Percentiles rank a stretch among this genome's conserved stretches.
phyloP scores from a whole-genome alignment of 495 filamentous ascomycete genomes.

The Lentithecium fluviatile region DNA sequence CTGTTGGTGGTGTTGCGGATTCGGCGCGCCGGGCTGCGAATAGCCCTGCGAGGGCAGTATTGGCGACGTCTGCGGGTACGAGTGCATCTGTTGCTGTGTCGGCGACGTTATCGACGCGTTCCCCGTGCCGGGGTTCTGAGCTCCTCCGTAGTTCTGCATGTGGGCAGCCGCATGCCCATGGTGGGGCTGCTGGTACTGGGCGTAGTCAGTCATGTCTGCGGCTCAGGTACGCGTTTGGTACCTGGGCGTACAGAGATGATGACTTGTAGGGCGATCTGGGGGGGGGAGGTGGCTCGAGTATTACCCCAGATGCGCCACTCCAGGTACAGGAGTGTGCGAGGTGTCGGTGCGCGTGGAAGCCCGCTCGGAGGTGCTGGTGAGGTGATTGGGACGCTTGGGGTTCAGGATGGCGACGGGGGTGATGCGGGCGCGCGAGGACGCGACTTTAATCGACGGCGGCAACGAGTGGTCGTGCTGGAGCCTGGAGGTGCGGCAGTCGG shows the following conservation, averaged over 20 bases:
- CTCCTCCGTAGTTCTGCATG: constrained; percentile 51
- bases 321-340: constrained; percentile 18
- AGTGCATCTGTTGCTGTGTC: constrained; percentile 54
- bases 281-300: constrained; percentile 26
- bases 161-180: constrained; percentile 54
- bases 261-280: constrained; percentile 27
- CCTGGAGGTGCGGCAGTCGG: constrained; percentile 29
- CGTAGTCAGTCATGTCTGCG: constrained; percentile 64
- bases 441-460: constrained; percentile 16
- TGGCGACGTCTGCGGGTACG: constrained; percentile 57
- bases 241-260: constrained; percentile 29
- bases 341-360: constrained; percentile 10
- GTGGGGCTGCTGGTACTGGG: constrained; percentile 61
- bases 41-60: constrained; percentile 58
- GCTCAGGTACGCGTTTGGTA: constrained; percentile 28
- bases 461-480: constrained; percentile 34
- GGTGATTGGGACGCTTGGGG: constrained; percentile 34
- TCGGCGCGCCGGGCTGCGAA: constrained; percentile 28
- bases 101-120: constrained; percentile 57
- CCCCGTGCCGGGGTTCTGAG: constrained; percentile 48
- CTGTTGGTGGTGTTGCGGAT: constrained; percentile 50
- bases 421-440: constrained; percentile 7
- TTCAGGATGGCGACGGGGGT: constrained; percentile 17
- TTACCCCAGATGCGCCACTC: constrained; percentile 36
- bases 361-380: neutral